A percentile compares a stretch with the other conserved stretches of the same genome.
These are phyloP conservation scores for Rubia tinctorum DNA, from an alignment of 305 asterid genomes.

Conservation along the genomic window DNA sequence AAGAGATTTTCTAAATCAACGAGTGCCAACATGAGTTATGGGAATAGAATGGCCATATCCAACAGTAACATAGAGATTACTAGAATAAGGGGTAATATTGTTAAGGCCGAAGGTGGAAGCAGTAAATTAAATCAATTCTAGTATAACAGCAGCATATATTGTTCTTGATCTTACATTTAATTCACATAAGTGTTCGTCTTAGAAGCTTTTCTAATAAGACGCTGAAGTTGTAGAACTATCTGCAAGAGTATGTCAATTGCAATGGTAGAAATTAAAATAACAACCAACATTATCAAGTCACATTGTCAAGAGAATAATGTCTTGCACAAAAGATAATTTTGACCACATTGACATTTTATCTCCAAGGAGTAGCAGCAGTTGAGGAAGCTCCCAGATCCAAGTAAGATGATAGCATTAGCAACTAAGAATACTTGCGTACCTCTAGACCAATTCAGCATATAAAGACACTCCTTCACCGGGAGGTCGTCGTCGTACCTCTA, in stretches of 20 bases:
- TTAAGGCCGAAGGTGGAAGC: too few species aligned
- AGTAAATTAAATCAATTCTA: too few species aligned
- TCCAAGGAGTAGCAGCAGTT: conserved; percentile 58
- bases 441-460: conserved; percentile 93
- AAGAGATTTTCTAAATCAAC: too few species aligned
- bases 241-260: conserved; percentile 35
- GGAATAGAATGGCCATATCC: too few species aligned
- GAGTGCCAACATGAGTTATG: too few species aligned
- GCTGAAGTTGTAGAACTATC: conserved; percentile 75
- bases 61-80: too few species aligned
- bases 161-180: conserved; percentile 58
- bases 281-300: neutral
- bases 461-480: conserved; percentile 96
- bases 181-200: conserved; percentile 40
- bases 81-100: too few species aligned
- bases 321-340: conserved; percentile 43
- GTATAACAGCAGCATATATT: conserved; percentile 50
- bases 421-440: conserved; percentile 34
- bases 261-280: neutral
- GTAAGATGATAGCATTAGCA: conserved; percentile 32
- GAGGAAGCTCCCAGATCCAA: conserved; percentile 78
- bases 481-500: too few species aligned
- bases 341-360: conserved; percentile 53
- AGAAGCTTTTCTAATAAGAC: conserved; percentile 59
- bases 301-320: neutral